Evolutionary conservation across 495 filamentous ascomycete genomes (phyloP), one percentile per base, ranked within the genome.

Genomic region (Penicillium steckii): DNA sequence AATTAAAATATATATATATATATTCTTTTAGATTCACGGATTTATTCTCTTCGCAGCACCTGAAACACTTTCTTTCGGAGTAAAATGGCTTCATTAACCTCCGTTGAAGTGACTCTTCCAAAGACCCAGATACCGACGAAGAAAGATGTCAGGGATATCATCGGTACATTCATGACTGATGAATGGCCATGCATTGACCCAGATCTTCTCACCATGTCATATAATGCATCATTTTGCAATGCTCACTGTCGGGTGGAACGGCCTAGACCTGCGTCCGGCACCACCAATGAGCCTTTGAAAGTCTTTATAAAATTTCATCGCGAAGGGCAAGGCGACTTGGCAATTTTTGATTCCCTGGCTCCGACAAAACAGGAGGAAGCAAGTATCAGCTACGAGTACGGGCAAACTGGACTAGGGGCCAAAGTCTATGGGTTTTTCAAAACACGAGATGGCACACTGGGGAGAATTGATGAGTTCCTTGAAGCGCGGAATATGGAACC

Each of bases 111-210:
- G 43, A 30, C 52, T 38, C 50, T 68, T 48, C 52, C 63, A 1
- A 25, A 57, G 22, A 53, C 64, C 46, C 40, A 53, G 40, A n/a
- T 44, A 50, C 57, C 47, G 37, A 66, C 53, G 15, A 66, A 66
- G 41, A 18, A 19, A 3, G 51, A 35, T 10, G 35, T 62, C 32
- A 51, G 46, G 43, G 55, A 60, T 26, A 68, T 62, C 37, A 29
- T 68, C 21, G 44, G 48, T 44, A 52, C 50, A 27, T 64, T 68
- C 29, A 41, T 66, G 7, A 50, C 57, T 13, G 46, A 58, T 21
- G 65, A 66, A 44, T 68, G 65, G 65, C 52, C 57, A 46, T 42
- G 5, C 25, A 55, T 68, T 27, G 57, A 68, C 26, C 63, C 63
- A 33, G 52, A 59, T 13, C 59, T 44, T 3, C 45, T 68, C 4